Base-by-base conservation (phyloP, 2,329 filamentous ascomycete genomes). In the Triangularia verruculosa region DNA sequence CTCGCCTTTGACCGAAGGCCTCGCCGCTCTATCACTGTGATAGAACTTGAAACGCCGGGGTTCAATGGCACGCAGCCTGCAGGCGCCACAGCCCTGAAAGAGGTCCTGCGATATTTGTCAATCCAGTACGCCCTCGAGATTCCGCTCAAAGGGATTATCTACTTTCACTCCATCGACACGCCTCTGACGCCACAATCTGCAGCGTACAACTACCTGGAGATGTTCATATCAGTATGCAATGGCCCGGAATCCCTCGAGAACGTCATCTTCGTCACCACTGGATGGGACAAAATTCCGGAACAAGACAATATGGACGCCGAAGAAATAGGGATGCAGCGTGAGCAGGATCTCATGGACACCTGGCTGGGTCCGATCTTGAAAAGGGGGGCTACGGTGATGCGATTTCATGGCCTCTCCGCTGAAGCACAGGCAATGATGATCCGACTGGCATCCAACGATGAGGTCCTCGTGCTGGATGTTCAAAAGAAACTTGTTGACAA, bases 41-140 rank as follows among this genome's bases (percentile, higher is more conserved):
- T 54, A 11, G 58, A n/a, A n/a, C n/a, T n/a, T n/a, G n/a, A 60
- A 4, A 60, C 58, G 2, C 58, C 58, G 1, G 58, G 58, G 2
- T 60, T 60, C 9, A 25, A 53, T 22, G 58, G 54, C 4, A 52
- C 58, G 2, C 22, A 25, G 4, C 43, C n/a, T 3, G 13, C 58
- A 24, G 58, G 32, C 25, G 24, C 25, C 15, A 24, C 12, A 4
- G 13, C 39, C 15, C 34, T 60, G 9, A 15, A 53, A 34, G 15
- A 34, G 11, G 32, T 60, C 2, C 22, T 28, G 9, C 28, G 28
- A 24, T 47, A 34, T 13, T n/a, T 60, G 24, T 25, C 58, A 2
- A 30, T 34, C 1, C 58, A 60, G 2, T 53, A 60, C 11, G 4
- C 28, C 1, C 27, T 60, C 17, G 9, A 53, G 1, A 53, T 60